A percentile compares a stretch with the other conserved stretches of the same genome.
phyloP scores from a whole-genome alignment of 108 stramenopile genomes.

The Discostella stelligeroides region DNA sequence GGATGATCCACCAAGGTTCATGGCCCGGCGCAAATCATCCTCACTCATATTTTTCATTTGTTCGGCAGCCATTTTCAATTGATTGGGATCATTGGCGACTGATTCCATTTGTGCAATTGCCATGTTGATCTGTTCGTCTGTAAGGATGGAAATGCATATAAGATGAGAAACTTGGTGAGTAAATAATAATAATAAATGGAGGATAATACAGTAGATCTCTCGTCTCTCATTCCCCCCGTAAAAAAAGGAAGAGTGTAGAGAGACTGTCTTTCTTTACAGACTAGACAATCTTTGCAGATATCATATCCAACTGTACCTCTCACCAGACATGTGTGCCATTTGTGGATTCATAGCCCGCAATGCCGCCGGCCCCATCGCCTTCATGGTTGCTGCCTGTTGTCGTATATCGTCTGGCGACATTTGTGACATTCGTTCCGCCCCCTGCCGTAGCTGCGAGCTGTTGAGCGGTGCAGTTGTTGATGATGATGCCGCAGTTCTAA shows the following conservation, averaged over 20 bases:
- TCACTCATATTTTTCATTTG: conserved; percentile 44
- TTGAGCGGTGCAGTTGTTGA: background rate
- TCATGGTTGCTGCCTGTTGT: conserved; percentile 77
- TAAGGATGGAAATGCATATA: background rate
- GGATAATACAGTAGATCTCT: no score
- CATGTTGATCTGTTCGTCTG: conserved; percentile 55
- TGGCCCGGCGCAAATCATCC: background rate
- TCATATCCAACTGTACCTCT: background rate
- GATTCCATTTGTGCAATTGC: conserved; percentile 72
- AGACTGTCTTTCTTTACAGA: no score
- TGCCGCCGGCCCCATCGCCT: conserved; percentile 56
- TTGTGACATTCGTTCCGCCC: conserved; percentile 60
- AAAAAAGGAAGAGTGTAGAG: no score
- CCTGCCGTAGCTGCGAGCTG: conserved; percentile 26
- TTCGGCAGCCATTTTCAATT: conserved; percentile 50
- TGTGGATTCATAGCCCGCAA: conserved; percentile 72
- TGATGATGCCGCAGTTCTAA: background rate
- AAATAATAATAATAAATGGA: no score
- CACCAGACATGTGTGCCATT: conserved; percentile 59
- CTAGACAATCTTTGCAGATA: no score
- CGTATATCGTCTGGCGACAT: conserved; percentile 74
- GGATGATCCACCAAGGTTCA: conserved; percentile 1
- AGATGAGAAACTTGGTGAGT: no score
- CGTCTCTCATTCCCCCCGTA: no score
- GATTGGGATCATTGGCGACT: conserved; percentile 67